phyloP scores from a whole-genome alignment of 805 yeast genomes.

The Diddensiella caesifluorescens region DNA sequence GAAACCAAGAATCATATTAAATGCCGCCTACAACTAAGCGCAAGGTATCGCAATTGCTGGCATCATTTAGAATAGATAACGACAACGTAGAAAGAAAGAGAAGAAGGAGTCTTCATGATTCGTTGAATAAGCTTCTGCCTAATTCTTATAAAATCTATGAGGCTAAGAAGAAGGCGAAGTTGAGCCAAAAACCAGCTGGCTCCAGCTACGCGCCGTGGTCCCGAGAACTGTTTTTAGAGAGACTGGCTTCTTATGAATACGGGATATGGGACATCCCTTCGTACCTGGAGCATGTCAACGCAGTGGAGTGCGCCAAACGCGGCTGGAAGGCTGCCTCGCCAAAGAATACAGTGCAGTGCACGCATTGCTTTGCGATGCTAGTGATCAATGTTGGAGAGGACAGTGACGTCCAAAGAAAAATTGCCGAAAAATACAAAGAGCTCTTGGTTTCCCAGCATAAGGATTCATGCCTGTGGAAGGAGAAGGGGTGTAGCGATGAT shows the following conservation, averaged over 20 bases:
- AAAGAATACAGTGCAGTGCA: slow-evolving; percentile 9
- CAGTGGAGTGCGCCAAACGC: background rate
- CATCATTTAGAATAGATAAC: too few species aligned
- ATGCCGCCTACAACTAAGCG: too few species aligned
- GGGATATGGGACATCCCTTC: slow-evolving; percentile 3
- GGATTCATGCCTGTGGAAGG: slow-evolving; percentile 12
- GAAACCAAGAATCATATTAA: too few species aligned
- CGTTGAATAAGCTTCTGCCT: too few species aligned
- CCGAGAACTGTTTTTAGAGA: background rate
- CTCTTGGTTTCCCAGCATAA: slow-evolving; percentile 7
- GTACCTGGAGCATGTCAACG: background rate
- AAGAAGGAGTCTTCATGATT: too few species aligned
- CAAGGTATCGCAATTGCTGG: too few species aligned
- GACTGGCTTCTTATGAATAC: background rate
- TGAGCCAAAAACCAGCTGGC: too few species aligned
- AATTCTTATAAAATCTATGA: too few species aligned
- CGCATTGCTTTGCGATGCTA: slow-evolving; percentile 5
- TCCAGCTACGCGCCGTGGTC: slow-evolving; percentile 6
- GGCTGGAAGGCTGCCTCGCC: slow-evolving; percentile 13
- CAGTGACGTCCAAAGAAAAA: slow-evolving; percentile 2
- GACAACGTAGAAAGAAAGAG: too few species aligned
- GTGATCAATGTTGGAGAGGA: slow-evolving; percentile 7
- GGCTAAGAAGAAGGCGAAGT: too few species aligned
- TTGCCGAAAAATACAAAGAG: slow-evolving; percentile 5
- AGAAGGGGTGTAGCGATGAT: slow-evolving; percentile 5